Evolutionary conservation across 805 yeast genomes (phyloP), one percentile per base, ranked within the genome.

Genomic region (Blastobotrys americana): DNA sequence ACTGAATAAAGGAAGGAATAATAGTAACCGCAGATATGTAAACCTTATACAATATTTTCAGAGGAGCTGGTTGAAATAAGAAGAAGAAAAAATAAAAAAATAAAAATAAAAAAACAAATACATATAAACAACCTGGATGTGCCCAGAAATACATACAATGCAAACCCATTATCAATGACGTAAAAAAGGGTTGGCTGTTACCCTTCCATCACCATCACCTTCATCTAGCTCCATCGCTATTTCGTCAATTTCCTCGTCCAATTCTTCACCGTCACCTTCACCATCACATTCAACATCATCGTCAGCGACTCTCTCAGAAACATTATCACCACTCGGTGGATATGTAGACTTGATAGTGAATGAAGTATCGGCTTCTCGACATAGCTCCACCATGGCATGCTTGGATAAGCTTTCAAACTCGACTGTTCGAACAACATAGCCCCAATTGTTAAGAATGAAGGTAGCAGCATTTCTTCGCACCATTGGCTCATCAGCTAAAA

Each of bases 381-480:
- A 57, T 5, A 58, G 50, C 18, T 46, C 52, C 5, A 56, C 17
- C 42, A 58, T 34, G 9, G 53, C 28, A 9, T 46, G 35, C 25
- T 48, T 47, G n/a, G 49, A 27, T 16, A 58, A 46, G 33, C 28
- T 41, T 5, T 34, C 41, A 43, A 58, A 58, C 20, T 44, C 46
- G 3, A 17, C 42, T 4, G 57, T 37, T 15, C 63, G 48, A 10
- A 58, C 61, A 3, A 58, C 46, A 6, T 48, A 48, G 3, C 63
- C 61, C 62, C 62, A 58, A 23, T 55, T 52, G 19, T 52, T 34
- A 15, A 57, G 15, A 28, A 58, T 54, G 21, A 49, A 54, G 35
- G 46, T 17, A 3, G 58, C 57, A 1, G 57, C 57, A 22, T 50
- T 44, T 5, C 45, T 40, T 4, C 52, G 44, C 19, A 57, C 21